phyloP scores from a whole-genome alignment of 192 early-diverging fungal genomes.

The Podila epigama region DNA sequence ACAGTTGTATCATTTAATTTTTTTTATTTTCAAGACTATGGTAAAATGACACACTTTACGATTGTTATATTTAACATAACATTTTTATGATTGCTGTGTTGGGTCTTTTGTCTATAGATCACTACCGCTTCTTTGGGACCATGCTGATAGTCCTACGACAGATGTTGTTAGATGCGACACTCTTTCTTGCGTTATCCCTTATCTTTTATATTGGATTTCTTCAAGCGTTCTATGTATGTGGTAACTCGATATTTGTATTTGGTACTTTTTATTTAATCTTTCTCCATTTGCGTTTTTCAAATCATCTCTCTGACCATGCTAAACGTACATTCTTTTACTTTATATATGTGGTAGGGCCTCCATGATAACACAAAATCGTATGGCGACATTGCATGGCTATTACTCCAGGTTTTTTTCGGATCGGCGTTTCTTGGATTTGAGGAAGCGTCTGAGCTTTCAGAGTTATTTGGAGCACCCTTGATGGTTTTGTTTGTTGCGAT shows the following conservation, averaged over 20 bases:
- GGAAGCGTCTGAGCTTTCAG: constrained; percentile 35
- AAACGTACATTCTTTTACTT: not conserved
- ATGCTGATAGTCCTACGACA: constrained; percentile 52
- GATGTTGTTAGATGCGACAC: constrained; percentile 50
- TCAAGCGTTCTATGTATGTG: constrained; percentile 44
- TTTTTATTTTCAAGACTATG: no score
- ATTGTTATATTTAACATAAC: no score
- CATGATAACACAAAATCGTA: constrained; percentile 43
- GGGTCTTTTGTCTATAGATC: constrained; percentile 28
- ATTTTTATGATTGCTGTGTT: no score
- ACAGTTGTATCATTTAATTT: no score
- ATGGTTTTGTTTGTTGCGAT: constrained; percentile 55
- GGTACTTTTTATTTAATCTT: not conserved
- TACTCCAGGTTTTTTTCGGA: constrained; percentile 52
- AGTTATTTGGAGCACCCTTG: constrained; percentile 44
- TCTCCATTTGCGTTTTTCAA: no score
- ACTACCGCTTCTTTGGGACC: constrained; percentile 52
- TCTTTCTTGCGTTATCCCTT: constrained; percentile 46
- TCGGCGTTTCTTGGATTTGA: constrained; percentile 52
- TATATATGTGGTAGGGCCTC: constrained; percentile 6
- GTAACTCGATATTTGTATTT: not conserved
- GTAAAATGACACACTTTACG: no score
- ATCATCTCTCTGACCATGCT: no score
- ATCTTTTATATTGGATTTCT: constrained; percentile 54
- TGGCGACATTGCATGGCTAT: constrained; percentile 48